Evolutionary conservation across 305 asterid species (phyloP).

Genomic region (Fraxinus xanthoxyloides): DNA sequence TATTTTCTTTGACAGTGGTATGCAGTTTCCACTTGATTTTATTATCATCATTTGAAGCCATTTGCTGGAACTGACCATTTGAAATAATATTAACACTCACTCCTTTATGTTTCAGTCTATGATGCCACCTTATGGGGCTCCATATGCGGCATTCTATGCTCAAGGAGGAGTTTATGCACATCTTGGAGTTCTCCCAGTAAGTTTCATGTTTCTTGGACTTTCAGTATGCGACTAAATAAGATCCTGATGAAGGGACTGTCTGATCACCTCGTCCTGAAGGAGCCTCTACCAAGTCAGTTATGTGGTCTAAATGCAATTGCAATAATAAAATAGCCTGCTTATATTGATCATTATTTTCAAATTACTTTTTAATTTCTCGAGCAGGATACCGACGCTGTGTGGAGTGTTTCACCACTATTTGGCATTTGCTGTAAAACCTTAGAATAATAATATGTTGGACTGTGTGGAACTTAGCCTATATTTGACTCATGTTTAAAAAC

Average conservation of each 20-base stretch:
- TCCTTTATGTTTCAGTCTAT: conserved; percentile 49
- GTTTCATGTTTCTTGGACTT: conserved; percentile 22
- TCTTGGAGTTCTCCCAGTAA: conserved; percentile 81
- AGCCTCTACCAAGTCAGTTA: not conserved
- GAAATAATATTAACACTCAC: not conserved
- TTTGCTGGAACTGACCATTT: not conserved
- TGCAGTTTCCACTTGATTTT: not conserved
- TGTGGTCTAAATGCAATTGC: not conserved
- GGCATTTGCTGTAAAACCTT: not conserved
- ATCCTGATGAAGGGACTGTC: not conserved
- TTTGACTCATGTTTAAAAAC: not conserved
- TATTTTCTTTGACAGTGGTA: not conserved
- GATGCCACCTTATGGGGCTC: conserved; percentile 84
- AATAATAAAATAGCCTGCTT: not conserved
- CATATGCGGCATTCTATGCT: conserved; percentile 79
- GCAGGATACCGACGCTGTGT: not conserved
- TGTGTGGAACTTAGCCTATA: not conserved
- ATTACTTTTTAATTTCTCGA: not conserved
- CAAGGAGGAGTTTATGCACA: conserved; percentile 83
- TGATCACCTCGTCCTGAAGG: not conserved
- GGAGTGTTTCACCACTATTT: not conserved
- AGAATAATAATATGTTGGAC: not conserved
- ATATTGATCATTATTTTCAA: no score
- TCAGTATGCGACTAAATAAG: not conserved
- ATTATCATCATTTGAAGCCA: not conserved